phyloP scores from a whole-genome alignment of 305 asterid genomes.

The Plantago lanceolata region DNA sequence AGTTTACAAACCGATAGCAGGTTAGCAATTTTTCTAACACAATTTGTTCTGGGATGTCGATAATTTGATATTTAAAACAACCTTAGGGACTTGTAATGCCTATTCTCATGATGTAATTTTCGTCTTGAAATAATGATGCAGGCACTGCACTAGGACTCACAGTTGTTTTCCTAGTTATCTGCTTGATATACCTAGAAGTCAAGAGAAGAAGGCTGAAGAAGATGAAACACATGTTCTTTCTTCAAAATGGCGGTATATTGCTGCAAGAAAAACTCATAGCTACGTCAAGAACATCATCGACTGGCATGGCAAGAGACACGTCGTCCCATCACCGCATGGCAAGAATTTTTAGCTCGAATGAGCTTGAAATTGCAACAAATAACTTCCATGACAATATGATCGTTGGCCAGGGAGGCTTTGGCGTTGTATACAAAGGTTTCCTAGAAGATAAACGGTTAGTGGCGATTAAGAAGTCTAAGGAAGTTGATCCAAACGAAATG shows the following conservation, averaged over 20 bases:
- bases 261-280: constrained; percentile 20
- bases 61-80: no score
- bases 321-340: not conserved
- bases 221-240: constrained; percentile 17
- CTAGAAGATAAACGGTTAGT: constrained; percentile 6
- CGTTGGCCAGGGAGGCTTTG: constrained; percentile 25
- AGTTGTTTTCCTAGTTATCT: constrained; percentile 9
- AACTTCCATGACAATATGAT: constrained; percentile 18
- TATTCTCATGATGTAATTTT: no score
- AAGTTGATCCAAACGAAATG: constrained; percentile 20
- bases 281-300: not conserved
- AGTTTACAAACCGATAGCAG: constrained; percentile 25
- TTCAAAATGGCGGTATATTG: constrained; percentile 24
- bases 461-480: constrained; percentile 23
- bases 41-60: no score
- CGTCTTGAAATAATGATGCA: no score
- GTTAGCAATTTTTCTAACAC: no score
- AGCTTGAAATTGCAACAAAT: constrained; percentile 17
- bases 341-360: constrained; percentile 11
- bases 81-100: no score
- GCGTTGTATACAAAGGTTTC: constrained; percentile 22
- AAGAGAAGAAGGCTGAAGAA: constrained; percentile 16
- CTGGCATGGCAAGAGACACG: not conserved
- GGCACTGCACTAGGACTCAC: constrained; percentile 1
- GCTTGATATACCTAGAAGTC: constrained; percentile 9